Evolutionary conservation across 31 red algal genomes (phyloP), one percentile per base, ranked within the genome.

Genomic region (Asparagopsis taxiformis): DNA sequence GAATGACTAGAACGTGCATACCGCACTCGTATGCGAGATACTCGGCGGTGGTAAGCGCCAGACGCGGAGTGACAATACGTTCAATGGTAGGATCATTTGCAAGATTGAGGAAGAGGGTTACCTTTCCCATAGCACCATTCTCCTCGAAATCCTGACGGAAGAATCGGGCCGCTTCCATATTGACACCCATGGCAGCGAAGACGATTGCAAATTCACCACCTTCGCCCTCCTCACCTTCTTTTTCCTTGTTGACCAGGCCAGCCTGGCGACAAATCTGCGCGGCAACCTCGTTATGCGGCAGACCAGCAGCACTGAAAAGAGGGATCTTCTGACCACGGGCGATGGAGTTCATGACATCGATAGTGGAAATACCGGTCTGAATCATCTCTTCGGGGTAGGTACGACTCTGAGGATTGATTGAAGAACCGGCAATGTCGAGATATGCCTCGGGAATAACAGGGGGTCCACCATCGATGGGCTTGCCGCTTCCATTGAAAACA

Each of bases 121-220:
- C 79, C 37, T 79, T 78, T 33, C 73, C 73, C 90, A 98, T 91
- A 33, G 95, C 85, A 13, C 95, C 95, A 68, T 97, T 97, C 59
- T 98, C 95, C 54, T 94, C 90, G 65, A 98, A 98, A 74, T 98
- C 94, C 36, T 89, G 85, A 5, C 90, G 68, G 80, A 98, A 98
- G 68, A 98, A 98, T 33, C 94, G 94, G 16, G 94, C 89, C 31
- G 89, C 86, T 63, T 98, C 94, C 94, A 90, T 93, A 74, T 93
- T 98, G 29, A 92, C 94, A 52, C 94, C 94, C 94, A 98, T 98
- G 36, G 94, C 94, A 46, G 90, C 94, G 62, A 98, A 98, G 41
- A 98, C 94, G 71, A 98, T 98, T 50, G 94, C 94, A 70, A 98
- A 98, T 26, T 98, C 72, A 37, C 79, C 68, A n/a, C n/a, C n/a